phyloP scores from a whole-genome alignment of 1,139 yeast species.

The Wickerhamiella pararugosa region DNA sequence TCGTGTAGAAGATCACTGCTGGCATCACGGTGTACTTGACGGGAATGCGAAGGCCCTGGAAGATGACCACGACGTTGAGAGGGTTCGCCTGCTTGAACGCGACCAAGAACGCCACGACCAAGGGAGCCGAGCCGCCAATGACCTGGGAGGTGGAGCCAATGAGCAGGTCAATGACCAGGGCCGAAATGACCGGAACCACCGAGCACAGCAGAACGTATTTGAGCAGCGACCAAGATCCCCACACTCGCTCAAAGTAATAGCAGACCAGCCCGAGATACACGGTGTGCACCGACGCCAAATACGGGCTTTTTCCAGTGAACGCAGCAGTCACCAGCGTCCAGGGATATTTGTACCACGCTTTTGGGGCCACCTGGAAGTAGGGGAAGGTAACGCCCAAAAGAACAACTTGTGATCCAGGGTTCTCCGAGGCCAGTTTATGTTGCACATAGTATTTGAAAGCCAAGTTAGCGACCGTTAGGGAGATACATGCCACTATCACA shows the following conservation, averaged over 20 bases:
- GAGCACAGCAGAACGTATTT: constrained; percentile 46
- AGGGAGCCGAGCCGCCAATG: constrained; percentile 58
- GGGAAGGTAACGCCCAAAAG: constrained; percentile 28
- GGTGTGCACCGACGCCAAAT: constrained; percentile 37
- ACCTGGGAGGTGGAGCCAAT: constrained; percentile 18
- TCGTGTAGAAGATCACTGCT: constrained; percentile 31
- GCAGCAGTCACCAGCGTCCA: constrained; percentile 65
- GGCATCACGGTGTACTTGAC: constrained; percentile 57
- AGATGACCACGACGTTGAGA: constrained; percentile 63
- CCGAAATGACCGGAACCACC: constrained; percentile 41
- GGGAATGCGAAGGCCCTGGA: constrained; percentile 49
- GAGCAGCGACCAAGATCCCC: constrained; percentile 47
- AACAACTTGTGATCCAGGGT: no score
- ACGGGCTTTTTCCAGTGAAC: constrained; percentile 49
- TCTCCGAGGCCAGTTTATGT: no score
- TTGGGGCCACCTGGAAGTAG: constrained; percentile 55
- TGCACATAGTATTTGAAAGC: no score
- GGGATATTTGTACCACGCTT: constrained; percentile 43
- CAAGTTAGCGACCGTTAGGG: no score
- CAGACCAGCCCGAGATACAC: constrained; percentile 41
- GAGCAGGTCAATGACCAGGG: constrained; percentile 26
- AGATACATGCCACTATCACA: no score
- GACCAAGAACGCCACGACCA: constrained; percentile 63
- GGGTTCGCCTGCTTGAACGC: constrained; percentile 82
- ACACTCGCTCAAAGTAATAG: constrained; percentile 35